Base-by-base conservation (phyloP, 2,329 filamentous ascomycete species). In the Talaromyces pinophilus region DNA sequence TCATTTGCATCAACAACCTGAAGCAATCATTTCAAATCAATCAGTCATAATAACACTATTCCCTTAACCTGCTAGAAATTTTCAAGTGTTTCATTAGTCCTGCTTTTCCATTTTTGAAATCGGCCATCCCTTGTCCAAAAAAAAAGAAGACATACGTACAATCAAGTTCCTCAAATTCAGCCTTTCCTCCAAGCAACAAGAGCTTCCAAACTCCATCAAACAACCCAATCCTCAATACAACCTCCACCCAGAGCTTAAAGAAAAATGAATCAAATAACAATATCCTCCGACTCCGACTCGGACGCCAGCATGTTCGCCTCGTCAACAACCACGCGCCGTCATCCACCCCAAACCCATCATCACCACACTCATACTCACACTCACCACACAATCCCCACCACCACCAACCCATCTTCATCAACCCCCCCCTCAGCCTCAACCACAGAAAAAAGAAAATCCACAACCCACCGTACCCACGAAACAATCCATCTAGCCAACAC, bases 401-500 rank as follows among this genome's bases (percentile, higher is more conserved):
- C 13, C 17, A 54, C 11, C 11, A 30, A 13, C n/a, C 6, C 33
- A 61, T 15, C 35, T 19, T 17, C 40, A 30, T 10, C n/a, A 73
- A 60, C 13, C 71, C 64, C 5, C 4, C 15, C 72, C 64, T 13
- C n/a, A 28, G 44, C 6, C 11, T 10, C 11, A 59, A 5, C 33
- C 57, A 42, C 30, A 25, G 42, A 25, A 1, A 54, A 54, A n/a
- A 11, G 30, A 6, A 52, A 54, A 38, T 30, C n/a, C 5, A 62
- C 48, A 28, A 42, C 48, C 17, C 62, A 44, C 11, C 68, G 71
- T 44, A 40, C 22, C 5, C 74, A 76, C 40, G 78, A 79, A 59
- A 75, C 76, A 48, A 72, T 77, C 38, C 75, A 79, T 48, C 76
- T 76, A 3, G 75, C 77, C 1, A 72, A 80, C 15, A 75, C 72